Percentiles rank a stretch among this genome's conserved stretches.
Conservation (phyloP, 352 stramenopile species). For the Globisporangium emineosum region DNA sequence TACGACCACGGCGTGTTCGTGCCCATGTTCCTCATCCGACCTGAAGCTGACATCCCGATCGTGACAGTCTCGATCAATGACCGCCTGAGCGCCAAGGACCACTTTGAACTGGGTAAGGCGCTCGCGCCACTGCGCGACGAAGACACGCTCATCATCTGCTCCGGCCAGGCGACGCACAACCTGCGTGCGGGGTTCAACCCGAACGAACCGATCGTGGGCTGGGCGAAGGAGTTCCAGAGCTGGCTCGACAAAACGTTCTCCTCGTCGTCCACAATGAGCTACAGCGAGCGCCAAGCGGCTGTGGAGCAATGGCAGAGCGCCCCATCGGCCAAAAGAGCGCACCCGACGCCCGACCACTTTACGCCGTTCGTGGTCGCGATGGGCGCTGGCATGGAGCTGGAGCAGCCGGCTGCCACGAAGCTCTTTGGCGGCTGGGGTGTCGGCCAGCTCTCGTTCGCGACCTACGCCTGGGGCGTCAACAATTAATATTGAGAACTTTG, state of each 20-base stretch:
- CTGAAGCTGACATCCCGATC: slow-evolving; percentile 85
- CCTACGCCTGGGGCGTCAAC: slow-evolving; percentile 28
- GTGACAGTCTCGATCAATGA: slow-evolving; percentile 74
- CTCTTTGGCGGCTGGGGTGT: slow-evolving; percentile 38
- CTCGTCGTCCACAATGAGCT: slow-evolving; percentile 2
- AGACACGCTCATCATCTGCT: slow-evolving; percentile 73
- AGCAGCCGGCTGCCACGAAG: slow-evolving; percentile 30
- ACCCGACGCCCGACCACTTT: slow-evolving; percentile 56
- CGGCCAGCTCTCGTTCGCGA: slow-evolving; percentile 42
- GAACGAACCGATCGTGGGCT: slow-evolving; percentile 20
- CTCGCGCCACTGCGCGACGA: slow-evolving; percentile 56
- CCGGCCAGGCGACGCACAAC: slow-evolving; percentile 49
- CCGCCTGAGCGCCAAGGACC: slow-evolving; percentile 29
- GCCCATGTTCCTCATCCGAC: slow-evolving; percentile 88
- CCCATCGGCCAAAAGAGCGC: slow-evolving; percentile 28
- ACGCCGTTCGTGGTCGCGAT: slow-evolving; percentile 45
- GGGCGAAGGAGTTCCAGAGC: slow-evolving; percentile 32
- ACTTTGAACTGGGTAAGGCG: slow-evolving; percentile 56
- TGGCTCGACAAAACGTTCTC: slow-evolving; percentile 30
- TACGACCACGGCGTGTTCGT: slow-evolving; percentile 93
- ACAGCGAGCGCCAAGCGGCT: slow-evolving; percentile 16
- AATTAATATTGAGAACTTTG: neutral
- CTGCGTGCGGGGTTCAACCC: slow-evolving; percentile 24
- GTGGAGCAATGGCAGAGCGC: slow-evolving; percentile 33
- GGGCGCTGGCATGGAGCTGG: slow-evolving; percentile 47